Evolutionary conservation across 805 yeast species (phyloP), one percentile per base, ranked within the genome.

Genomic region (Candida nonsorbophila): DNA sequence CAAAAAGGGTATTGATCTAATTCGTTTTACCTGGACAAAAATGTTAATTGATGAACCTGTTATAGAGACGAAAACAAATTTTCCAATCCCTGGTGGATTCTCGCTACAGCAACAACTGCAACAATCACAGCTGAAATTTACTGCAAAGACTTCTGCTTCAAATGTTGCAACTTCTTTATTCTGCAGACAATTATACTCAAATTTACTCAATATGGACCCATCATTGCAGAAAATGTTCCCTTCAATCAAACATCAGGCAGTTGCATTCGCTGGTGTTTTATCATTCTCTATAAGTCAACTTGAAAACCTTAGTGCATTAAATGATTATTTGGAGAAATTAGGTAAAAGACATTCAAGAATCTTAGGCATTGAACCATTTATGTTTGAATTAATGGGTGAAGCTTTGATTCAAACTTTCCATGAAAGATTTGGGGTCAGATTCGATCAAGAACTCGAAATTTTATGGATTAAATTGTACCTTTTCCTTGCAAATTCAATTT

Each of bases 291-390:
- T 84, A 35, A 55, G 69, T 16, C 76, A 75, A 40, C 58, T 84
- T 29, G 87, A 81, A 30, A 67, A 77, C 39, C 59, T 84, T 29
- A 47, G 67, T 3, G 52, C 55, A 5, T 55, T 84, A 41, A 79
- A 80, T 43, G 79, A 69, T 15, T 78, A 77, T 32, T 55, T 85
- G 28, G 60, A 59, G 24, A 70, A 72, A 26, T 55, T 84, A 40
- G 94, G 88, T 2, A 82, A 81, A 47, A 62, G 84, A 29, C 94
- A 85, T 51, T 62, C 85, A 2, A 59, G 94, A 40, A 77, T 84
- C 28, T 58, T 84, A 37, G 85, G 84, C 10, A 79, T 83, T 22
- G 86, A 80, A 36, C 69, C 83, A 0, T 66, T 69, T 2, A 78
- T 76, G 47, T 82, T 77, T 41, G 79, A 79, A 49, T 51, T 77